Percentiles rank a stretch among this genome's conserved stretches.
Evolutionary conservation across 176 grass and related monocot species (phyloP).

Genomic region (Calamus simplicifolius): DNA sequence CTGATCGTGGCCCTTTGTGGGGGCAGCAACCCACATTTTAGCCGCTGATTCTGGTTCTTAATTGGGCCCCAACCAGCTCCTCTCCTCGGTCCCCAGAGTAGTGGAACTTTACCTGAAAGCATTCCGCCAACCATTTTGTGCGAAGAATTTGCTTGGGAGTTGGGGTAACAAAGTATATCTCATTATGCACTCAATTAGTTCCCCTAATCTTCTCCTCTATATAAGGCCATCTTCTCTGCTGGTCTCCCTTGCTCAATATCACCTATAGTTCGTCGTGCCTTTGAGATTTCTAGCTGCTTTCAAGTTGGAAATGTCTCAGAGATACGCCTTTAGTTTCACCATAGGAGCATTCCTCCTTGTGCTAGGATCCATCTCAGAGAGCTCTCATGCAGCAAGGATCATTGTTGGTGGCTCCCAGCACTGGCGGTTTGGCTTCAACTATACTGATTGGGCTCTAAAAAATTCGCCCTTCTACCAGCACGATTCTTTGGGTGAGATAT

Average conservation of each 20-base stretch:
- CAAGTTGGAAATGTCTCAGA: constrained; percentile 7
- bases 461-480: constrained; percentile 76
- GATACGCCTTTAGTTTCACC: neutral
- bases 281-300: too few species aligned
- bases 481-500: constrained; percentile 46
- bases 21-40: too few species aligned
- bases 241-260: neutral
- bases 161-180: too few species aligned
- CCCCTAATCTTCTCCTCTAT: neutral
- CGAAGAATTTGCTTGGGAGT: neutral
- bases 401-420: constrained; percentile 59
- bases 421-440: constrained; percentile 94
- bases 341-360: neutral
- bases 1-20: too few species aligned
- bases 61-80: neutral
- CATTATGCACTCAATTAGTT: too few species aligned
- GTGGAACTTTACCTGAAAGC: constrained; percentile 14
- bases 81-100: neutral
- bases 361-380: constrained; percentile 21
- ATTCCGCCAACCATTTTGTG: neutral
- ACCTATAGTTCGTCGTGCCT: too few species aligned
- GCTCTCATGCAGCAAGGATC: constrained; percentile 35
- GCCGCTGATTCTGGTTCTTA: too few species aligned
- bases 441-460: constrained; percentile 74
- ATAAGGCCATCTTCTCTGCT: neutral